Evolutionary conservation across 306 rosid genomes (phyloP).

Genomic region (Ormosia semicastrata): DNA sequence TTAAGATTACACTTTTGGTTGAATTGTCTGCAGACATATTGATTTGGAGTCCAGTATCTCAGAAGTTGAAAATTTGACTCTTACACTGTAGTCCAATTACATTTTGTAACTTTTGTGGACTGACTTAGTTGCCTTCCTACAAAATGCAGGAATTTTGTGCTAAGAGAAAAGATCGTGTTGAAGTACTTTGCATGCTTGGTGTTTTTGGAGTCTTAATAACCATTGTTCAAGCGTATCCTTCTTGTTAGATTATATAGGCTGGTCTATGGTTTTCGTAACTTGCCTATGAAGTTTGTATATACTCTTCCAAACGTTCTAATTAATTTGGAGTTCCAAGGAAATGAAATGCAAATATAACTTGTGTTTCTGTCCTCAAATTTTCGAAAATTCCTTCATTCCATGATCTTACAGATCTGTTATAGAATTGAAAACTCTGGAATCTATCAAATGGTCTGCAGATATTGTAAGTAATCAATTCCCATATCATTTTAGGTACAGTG

Average conservation of each 20-base stretch:
- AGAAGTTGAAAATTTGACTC: background rate
- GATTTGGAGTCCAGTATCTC: background rate
- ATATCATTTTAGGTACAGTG: background rate
- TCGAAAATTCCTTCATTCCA: conserved; percentile 19
- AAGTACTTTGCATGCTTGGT: conserved; percentile 63
- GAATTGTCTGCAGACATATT: background rate
- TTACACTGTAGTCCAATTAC: background rate
- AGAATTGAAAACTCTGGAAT: conserved; percentile 54
- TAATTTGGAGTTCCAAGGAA: background rate
- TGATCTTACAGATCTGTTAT: conserved; percentile 46
- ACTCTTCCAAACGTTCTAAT: background rate
- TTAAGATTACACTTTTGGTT: no score
- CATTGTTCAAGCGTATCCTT: conserved; percentile 60
- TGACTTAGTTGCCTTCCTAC: background rate
- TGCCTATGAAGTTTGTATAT: background rate
- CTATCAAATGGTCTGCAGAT: conserved; percentile 47
- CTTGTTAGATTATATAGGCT: background rate
- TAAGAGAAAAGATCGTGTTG: conserved; percentile 61
- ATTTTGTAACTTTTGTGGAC: background rate
- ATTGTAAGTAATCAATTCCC: conserved; percentile 45
- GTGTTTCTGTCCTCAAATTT: background rate
- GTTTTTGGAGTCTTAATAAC: conserved; percentile 54
- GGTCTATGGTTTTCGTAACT: background rate
- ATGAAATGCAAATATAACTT: background rate
- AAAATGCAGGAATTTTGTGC: conserved; percentile 67